phyloP scores from a whole-genome alignment of 495 filamentous ascomycete genomes.

The Tuber microsphaerosporum region DNA sequence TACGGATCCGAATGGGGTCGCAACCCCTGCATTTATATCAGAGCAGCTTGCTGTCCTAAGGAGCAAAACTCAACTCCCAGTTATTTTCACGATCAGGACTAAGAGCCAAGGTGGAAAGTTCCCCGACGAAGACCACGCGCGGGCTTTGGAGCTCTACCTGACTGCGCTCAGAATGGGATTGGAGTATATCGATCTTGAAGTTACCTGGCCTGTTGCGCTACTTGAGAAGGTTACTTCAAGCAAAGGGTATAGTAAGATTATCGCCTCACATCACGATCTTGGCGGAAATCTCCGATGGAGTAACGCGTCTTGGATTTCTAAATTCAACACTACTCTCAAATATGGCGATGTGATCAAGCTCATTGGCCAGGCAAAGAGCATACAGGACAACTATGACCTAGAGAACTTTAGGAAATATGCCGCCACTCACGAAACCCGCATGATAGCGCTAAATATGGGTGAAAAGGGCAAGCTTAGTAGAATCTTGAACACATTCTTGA shows the following conservation, averaged over 20 bases:
- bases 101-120: slow-evolving; percentile 80
- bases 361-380: slow-evolving; percentile 67
- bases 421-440: slow-evolving; percentile 60
- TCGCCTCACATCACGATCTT: slow-evolving; percentile 93
- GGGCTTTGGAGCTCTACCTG: slow-evolving; percentile 65
- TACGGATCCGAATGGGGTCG: slow-evolving; percentile 51
- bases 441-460: slow-evolving; percentile 98
- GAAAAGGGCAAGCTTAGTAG: slow-evolving; percentile 77
- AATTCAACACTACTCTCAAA: slow-evolving; percentile 78
- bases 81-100: slow-evolving; percentile 91
- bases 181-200: slow-evolving; percentile 90
- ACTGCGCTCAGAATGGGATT: slow-evolving; percentile 72
- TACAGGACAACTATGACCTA: slow-evolving; percentile 81
- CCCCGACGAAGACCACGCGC: slow-evolving; percentile 65
- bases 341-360: slow-evolving; percentile 93
- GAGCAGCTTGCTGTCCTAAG: slow-evolving; percentile 76
- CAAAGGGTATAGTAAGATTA: slow-evolving; percentile 71
- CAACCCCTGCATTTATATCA: slow-evolving; percentile 65
- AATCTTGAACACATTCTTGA: slow-evolving; percentile 86
- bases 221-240: slow-evolving; percentile 58
- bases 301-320: slow-evolving; percentile 78
- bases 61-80: slow-evolving; percentile 64
- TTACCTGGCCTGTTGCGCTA: slow-evolving; percentile 70
- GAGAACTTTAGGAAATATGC: slow-evolving; percentile 75
- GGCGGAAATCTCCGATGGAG: slow-evolving; percentile 71